Base-by-base conservation (phyloP, 495 filamentous ascomycete genomes). In the Penicillium canescens region DNA sequence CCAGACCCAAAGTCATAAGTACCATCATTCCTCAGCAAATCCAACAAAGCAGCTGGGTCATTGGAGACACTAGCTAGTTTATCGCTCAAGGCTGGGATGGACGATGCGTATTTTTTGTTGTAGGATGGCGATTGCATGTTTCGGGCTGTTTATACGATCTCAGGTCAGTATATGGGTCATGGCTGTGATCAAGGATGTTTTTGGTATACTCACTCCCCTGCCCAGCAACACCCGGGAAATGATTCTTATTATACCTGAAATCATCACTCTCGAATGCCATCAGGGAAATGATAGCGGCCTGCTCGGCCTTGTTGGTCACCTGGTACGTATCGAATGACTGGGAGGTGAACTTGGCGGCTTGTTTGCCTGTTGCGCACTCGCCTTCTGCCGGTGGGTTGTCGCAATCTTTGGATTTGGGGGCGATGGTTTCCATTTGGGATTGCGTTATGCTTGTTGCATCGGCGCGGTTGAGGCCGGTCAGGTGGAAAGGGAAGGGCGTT, bases 121-220 rank as follows among this genome's bases (percentile, higher is more conserved):
- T 66, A 88, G 8, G 67, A 48, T 13, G 78, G 69, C 50, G 72
- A 78, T 76, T 90, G 86, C 90, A 94, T 92, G 66, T 91, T 91
- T 20, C 86, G 79, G 0, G 90, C 65, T 74, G 37, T 12, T 9
- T 13, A 10, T 2, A 4, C 18, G 18, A 18, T 18, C 18, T 45
- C 34, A 48, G 23, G 42, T 33, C 37, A 55, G 40, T 3, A 35
- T 18, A 50, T 24, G 46, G 37, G 20, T 36, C 33, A 20, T 33
- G 12, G 34, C 13, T 13, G 14, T 13, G 6, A 4, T 39, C 18
- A 18, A 18, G 18, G 1, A 18, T 18, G 18, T 18, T 18, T 18
- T 18, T 28, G 23, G 37, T 47, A 53, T 54, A 69, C 74, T 50
- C 67, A 78, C 75, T 95, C 16, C 91, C 91, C 65, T 96, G 88